phyloP scores from a whole-genome alignment of 2,329 filamentous ascomycete species.

The Pestalotiopsis sp. region DNA sequence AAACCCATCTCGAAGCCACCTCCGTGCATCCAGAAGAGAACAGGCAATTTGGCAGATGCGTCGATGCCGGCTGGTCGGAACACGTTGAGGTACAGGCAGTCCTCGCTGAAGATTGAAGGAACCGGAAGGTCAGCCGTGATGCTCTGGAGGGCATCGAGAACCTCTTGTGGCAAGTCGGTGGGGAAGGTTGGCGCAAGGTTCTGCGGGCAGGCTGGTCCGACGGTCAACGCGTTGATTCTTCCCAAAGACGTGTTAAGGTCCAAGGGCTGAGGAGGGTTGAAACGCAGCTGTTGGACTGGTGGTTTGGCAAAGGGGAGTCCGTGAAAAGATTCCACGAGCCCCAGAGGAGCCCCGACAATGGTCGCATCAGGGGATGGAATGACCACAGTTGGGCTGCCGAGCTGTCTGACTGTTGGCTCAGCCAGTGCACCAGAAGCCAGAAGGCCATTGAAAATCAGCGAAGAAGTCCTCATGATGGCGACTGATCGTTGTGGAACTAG shows the following conservation, averaged over 20 bases:
- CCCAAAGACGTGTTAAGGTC: slow-evolving; percentile 60
- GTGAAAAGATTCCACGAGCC: slow-evolving; percentile 66
- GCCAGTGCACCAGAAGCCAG: not conserved
- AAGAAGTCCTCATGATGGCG: slow-evolving; percentile 5
- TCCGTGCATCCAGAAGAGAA: slow-evolving; percentile 73
- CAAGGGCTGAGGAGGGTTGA: slow-evolving; percentile 64
- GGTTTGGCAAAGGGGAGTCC: slow-evolving; percentile 77
- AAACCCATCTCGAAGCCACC: slow-evolving; percentile 62
- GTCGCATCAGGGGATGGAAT: slow-evolving; percentile 26
- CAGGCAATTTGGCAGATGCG: slow-evolving; percentile 61
- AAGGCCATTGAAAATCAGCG: not conserved
- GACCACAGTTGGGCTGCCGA: not conserved
- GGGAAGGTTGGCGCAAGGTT: slow-evolving; percentile 58
- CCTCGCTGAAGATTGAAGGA: slow-evolving; percentile 58
- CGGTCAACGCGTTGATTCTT: slow-evolving; percentile 60
- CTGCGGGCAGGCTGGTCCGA: slow-evolving; percentile 70
- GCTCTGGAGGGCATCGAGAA: slow-evolving; percentile 50
- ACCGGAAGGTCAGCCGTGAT: slow-evolving; percentile 60
- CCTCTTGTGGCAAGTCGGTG: slow-evolving; percentile 28
- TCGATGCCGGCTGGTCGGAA: slow-evolving; percentile 60
- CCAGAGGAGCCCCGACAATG: slow-evolving; percentile 26
- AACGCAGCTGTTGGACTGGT: slow-evolving; percentile 66
- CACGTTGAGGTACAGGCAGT: slow-evolving; percentile 66
- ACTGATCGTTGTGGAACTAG: not conserved
- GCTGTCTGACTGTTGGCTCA: not conserved